phyloP scores from a whole-genome alignment of 1,284 basidiomycete genomes.

The Ceraceosorus bombacis region DNA sequence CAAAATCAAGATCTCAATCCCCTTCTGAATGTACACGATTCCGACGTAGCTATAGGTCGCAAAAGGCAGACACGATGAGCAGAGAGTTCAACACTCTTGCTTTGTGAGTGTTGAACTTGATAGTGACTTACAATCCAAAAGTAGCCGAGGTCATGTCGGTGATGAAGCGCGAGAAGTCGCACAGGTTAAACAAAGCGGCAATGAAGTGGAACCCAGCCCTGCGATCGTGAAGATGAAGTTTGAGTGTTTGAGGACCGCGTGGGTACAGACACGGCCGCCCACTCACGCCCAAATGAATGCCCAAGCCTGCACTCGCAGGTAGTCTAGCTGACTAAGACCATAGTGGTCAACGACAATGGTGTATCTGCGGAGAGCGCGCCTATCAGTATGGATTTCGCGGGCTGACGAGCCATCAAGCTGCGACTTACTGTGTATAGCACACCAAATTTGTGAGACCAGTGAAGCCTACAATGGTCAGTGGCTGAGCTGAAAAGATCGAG shows the following conservation, averaged over 20 bases:
- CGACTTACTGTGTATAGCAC: constrained; percentile 1
- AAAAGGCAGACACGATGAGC: neutral
- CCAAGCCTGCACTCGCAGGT: constrained; percentile 55
- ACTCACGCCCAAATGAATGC: constrained; percentile 72
- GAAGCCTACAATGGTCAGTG: constrained; percentile 84
- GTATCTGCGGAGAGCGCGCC: constrained; percentile 18
- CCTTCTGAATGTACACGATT: constrained; percentile 50
- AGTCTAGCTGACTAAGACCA: constrained; percentile 30
- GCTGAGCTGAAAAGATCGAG: constrained; percentile 79
- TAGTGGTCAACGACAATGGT: constrained; percentile 42
- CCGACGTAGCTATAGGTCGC: constrained; percentile 6
- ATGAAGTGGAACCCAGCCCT: constrained; percentile 79
- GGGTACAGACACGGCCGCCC: neutral
- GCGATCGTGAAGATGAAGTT: constrained; percentile 1
- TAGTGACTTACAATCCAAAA: constrained; percentile 62
- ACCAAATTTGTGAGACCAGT: constrained; percentile 60
- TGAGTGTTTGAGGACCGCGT: neutral
- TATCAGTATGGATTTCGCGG: too few relatives aligned
- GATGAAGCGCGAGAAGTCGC: constrained; percentile 48
- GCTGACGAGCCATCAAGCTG: too few relatives aligned
- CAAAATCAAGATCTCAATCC: constrained; percentile 50
- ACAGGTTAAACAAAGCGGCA: constrained; percentile 67
- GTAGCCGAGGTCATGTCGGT: constrained; percentile 83
- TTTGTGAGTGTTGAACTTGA: too few relatives aligned
- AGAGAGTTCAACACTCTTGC: constrained; percentile 9